These are phyloP conservation scores for Incumbomyces lentus DNA, from an alignment of 2,329 filamentous ascomycete genomes.

Conservation along the genomic window DNA sequence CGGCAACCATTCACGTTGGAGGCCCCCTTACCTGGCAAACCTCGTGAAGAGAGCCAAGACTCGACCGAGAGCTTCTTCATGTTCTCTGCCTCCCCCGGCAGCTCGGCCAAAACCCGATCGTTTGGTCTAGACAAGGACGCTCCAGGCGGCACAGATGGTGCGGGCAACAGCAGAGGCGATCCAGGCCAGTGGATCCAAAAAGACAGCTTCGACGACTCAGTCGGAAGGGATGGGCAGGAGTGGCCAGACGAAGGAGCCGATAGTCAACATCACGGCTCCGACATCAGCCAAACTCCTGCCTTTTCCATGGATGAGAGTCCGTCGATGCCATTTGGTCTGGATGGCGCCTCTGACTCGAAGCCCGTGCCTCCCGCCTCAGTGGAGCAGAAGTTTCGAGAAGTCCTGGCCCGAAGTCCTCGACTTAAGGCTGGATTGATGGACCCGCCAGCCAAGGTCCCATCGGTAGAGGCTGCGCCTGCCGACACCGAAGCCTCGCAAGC, in stretches of 20 bases:
- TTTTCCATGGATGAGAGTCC: constrained; percentile 6
- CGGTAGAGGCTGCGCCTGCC: neutral
- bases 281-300: neutral
- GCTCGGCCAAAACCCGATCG: constrained; percentile 44
- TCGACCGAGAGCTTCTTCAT: constrained; percentile 54
- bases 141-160: neutral
- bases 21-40: constrained; percentile 25
- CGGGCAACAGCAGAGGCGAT: neutral
- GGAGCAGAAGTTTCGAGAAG: constrained; percentile 1
- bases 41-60: constrained; percentile 40
- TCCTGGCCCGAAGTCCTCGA: constrained; percentile 1
- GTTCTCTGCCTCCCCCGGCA: constrained; percentile 52
- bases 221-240: neutral
- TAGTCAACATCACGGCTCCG: neutral
- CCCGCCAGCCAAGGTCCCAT: neutral
- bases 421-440: neutral
- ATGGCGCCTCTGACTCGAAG: neutral
- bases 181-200: constrained; percentile 6
- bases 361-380: neutral
- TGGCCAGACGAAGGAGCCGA: neutral
- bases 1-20: constrained; percentile 42
- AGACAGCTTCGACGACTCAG: constrained; percentile 8
- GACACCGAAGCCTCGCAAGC: neutral
- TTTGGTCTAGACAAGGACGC: constrained; percentile 40
- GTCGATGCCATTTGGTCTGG: neutral